Percentiles rank a stretch among this genome's conserved stretches.
Evolutionary conservation across 306 rosid genomes (phyloP).

Genomic region (Vachellia pachyceras): DNA sequence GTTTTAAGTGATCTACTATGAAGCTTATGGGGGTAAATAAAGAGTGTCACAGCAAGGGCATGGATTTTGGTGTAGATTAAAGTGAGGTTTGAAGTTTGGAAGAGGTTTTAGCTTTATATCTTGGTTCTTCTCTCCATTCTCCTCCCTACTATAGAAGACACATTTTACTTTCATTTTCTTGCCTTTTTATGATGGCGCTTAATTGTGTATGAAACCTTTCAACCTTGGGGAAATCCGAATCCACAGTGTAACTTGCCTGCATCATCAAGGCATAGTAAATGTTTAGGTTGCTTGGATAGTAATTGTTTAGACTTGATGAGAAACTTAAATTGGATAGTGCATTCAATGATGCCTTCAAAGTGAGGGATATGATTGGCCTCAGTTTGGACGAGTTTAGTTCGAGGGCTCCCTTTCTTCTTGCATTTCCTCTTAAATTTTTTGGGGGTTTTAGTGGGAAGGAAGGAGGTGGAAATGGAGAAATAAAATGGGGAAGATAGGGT

Average conservation of each 20-base stretch:
- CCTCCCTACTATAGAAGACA: too few relatives aligned
- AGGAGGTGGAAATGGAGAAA: constrained; percentile 69
- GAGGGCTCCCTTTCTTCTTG: constrained; percentile 59
- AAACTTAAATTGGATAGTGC: background rate
- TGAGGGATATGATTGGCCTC: constrained; percentile 56
- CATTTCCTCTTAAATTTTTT: constrained; percentile 52
- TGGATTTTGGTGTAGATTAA: too few relatives aligned
- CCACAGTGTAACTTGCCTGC: constrained; percentile 93
- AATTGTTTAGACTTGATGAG: constrained; percentile 35
- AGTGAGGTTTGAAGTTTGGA: too few relatives aligned
- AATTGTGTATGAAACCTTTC: constrained; percentile 66
- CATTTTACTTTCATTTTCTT: too few relatives aligned
- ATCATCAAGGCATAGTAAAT: constrained; percentile 81
- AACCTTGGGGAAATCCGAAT: constrained; percentile 92
- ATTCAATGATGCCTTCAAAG: constrained; percentile 41
- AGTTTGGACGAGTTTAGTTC: constrained; percentile 69
- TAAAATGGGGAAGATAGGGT: background rate
- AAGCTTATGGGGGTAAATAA: too few relatives aligned
- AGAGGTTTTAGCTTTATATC: too few relatives aligned
- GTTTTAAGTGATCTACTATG: too few relatives aligned
- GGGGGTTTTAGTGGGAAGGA: constrained; percentile 42
- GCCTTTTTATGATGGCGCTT: constrained; percentile 70
- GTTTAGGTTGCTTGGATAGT: constrained; percentile 75
- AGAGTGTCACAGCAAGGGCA: too few relatives aligned
- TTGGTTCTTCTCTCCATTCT: too few relatives aligned